These are phyloP conservation scores for Ceratobasidium sp. DNA, from an alignment of 1,284 basidiomycete genomes.

Conservation along the genomic window DNA sequence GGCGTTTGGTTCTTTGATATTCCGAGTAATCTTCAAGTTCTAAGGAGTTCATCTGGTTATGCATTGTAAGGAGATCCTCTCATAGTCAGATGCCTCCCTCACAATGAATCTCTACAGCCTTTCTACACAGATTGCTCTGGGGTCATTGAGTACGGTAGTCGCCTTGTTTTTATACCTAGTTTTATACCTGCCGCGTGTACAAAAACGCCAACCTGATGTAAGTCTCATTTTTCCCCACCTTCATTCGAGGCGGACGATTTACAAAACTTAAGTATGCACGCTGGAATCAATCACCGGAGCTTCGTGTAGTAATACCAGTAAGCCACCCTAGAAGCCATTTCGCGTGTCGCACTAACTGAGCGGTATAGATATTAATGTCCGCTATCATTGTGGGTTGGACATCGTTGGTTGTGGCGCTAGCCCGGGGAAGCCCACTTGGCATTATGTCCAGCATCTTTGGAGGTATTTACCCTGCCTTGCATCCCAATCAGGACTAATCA, in stretches of 20 bases:
- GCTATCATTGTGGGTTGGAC: constrained; percentile 33
- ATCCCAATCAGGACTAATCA: not conserved
- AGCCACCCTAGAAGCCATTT: not conserved
- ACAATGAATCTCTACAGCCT: constrained; percentile 9
- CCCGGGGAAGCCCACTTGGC: constrained; percentile 23
- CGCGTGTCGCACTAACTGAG: not conserved
- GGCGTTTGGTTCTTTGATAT: constrained; percentile 43
- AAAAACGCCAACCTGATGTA: constrained; percentile 46
- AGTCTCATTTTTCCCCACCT: constrained; percentile 1
- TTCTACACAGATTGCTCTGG: constrained; percentile 33
- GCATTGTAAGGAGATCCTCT: constrained; percentile 26
- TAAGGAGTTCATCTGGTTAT: constrained; percentile 16
- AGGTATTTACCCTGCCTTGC: not conserved
- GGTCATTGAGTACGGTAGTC: constrained; percentile 39
- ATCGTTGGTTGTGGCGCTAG: constrained; percentile 23
- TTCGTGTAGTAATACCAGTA: constrained; percentile 44
- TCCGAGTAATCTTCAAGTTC: constrained; percentile 16
- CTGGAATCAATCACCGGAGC: constrained; percentile 43
- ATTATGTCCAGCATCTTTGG: constrained; percentile 17
- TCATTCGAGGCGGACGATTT: not conserved
- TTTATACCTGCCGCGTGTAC: constrained; percentile 48
- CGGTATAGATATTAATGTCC: constrained; percentile 28
- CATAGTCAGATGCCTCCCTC: too few species aligned
- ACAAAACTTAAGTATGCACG: constrained; percentile 41
- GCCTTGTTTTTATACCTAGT: constrained; percentile 47